Conservation (phyloP, 495 filamentous ascomycete genomes). For the Aspergillus campestris region DNA sequence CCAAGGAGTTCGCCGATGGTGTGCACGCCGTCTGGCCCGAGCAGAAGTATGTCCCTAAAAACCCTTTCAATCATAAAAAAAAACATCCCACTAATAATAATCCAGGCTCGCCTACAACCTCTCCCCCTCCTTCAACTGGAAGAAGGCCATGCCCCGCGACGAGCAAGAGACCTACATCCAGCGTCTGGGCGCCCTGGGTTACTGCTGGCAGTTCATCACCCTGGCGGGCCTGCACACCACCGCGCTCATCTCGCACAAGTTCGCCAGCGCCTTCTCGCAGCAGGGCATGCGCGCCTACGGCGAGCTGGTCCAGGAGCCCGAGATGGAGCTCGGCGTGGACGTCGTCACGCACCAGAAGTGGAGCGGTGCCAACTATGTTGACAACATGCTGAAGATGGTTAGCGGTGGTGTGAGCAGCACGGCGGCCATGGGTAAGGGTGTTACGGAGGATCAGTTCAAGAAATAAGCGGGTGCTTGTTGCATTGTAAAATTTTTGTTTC, state of each 20-base stretch:
- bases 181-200: slow-evolving; percentile 77
- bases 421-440: slow-evolving; percentile 92
- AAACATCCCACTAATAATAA: slow-evolving; percentile 4
- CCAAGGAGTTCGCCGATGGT: slow-evolving; percentile 87
- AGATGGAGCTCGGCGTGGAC: slow-evolving; percentile 83
- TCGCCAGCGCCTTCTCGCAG: slow-evolving; percentile 71
- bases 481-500: slow-evolving; percentile 4
- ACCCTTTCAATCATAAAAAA: not conserved
- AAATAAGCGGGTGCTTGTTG: slow-evolving; percentile 9
- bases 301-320: slow-evolving; percentile 93
- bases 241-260: slow-evolving; percentile 80
- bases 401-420: slow-evolving; percentile 86
- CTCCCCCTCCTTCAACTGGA: slow-evolving; percentile 99
- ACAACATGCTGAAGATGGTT: slow-evolving; percentile 95
- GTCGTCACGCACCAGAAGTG: slow-evolving; percentile 99
- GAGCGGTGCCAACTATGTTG: slow-evolving; percentile 89
- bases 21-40: slow-evolving; percentile 94
- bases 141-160: slow-evolving; percentile 83
- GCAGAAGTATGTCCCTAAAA: slow-evolving; percentile 75
- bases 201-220: slow-evolving; percentile 99
- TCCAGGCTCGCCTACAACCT: slow-evolving; percentile 87
- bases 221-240: slow-evolving; percentile 95
- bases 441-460: slow-evolving; percentile 95
- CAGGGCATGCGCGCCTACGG: slow-evolving; percentile 95
- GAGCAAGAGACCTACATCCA: slow-evolving; percentile 98